Evolutionary conservation across 208 protist genomes (phyloP).

Genomic region (Leishmania amazonensis): DNA sequence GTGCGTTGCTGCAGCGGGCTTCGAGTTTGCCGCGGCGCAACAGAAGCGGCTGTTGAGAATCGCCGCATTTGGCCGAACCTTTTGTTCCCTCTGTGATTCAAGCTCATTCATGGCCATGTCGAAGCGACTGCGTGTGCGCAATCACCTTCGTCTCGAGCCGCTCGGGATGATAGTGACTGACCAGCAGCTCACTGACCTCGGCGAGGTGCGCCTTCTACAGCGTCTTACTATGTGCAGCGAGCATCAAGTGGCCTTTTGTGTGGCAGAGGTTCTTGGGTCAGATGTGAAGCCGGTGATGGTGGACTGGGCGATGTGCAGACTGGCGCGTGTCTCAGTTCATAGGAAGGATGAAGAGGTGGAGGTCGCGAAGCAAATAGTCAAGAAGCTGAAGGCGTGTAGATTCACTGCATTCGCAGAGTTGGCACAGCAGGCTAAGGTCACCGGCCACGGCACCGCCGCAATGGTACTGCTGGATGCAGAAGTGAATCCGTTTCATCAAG

Average conservation of each 20-base stretch:
- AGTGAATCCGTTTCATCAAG: slow-evolving; percentile 42
- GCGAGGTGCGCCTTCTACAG: slow-evolving; percentile 69
- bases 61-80: slow-evolving; percentile 94
- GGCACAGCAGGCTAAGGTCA: slow-evolving; percentile 49
- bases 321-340: slow-evolving; percentile 33
- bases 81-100: slow-evolving; percentile 83
- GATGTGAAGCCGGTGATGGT: slow-evolving; percentile 80
- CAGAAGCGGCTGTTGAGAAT: slow-evolving; percentile 91
- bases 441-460: slow-evolving; percentile 51
- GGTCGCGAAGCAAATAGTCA: slow-evolving; percentile 44
- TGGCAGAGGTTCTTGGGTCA: slow-evolving; percentile 70
- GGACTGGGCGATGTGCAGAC: slow-evolving; percentile 94
- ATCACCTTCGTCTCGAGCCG: slow-evolving; percentile 65
- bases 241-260: slow-evolving; percentile 89
- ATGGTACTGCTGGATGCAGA: slow-evolving; percentile 66
- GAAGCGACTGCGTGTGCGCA: slow-evolving; percentile 87
- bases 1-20: slow-evolving; percentile 89
- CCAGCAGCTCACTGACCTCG: slow-evolving; percentile 69
- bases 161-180: slow-evolving; percentile 91
- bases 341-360: slow-evolving; percentile 34
- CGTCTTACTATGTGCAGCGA: slow-evolving; percentile 75
- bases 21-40: slow-evolving; percentile 74
- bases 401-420: slow-evolving; percentile 63
- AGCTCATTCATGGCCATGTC: slow-evolving; percentile 82
- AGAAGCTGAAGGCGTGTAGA: slow-evolving; percentile 48